These are phyloP conservation scores for Pyricularia grisea DNA, from an alignment of 2,329 filamentous ascomycete genomes.

Conservation along the genomic window DNA sequence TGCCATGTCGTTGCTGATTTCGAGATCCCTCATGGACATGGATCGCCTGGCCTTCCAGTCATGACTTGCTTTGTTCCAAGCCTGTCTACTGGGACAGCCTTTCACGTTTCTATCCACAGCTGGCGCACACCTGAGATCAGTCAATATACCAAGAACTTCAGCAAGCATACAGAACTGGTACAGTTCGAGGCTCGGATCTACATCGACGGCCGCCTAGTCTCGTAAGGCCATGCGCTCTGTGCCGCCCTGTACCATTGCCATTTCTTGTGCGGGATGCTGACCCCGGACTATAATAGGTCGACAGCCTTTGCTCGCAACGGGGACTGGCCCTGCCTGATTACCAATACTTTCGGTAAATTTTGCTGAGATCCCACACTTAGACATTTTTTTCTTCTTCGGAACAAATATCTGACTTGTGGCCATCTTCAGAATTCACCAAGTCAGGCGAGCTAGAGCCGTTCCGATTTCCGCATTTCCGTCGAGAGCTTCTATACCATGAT, in stretches of 20 bases:
- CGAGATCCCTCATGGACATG: conserved; percentile 42
- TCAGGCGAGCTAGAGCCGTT: conserved; percentile 52
- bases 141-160: conserved; percentile 45
- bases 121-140: conserved; percentile 57
- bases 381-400: neutral
- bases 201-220: conserved; percentile 55
- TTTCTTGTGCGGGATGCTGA: neutral
- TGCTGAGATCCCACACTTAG: neutral
- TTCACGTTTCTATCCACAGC: conserved; percentile 66
- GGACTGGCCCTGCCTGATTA: conserved; percentile 40
- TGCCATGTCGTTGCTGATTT: conserved; percentile 58
- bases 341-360: conserved; percentile 30
- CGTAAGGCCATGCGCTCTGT: conserved; percentile 29
- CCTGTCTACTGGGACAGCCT: conserved; percentile 45
- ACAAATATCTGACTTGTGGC: neutral
- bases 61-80: conserved; percentile 66
- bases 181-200: conserved; percentile 59
- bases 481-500: conserved; percentile 56
- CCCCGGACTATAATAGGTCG: conserved; percentile 30
- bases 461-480: conserved; percentile 63
- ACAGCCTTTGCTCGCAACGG: conserved; percentile 42
- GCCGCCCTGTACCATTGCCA: neutral
- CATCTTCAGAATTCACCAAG: conserved; percentile 36
- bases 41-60: conserved; percentile 46
- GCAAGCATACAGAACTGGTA: conserved; percentile 44